Conservation (phyloP, 177 flowering plant genomes). For the Vitis hybrid region DNA sequence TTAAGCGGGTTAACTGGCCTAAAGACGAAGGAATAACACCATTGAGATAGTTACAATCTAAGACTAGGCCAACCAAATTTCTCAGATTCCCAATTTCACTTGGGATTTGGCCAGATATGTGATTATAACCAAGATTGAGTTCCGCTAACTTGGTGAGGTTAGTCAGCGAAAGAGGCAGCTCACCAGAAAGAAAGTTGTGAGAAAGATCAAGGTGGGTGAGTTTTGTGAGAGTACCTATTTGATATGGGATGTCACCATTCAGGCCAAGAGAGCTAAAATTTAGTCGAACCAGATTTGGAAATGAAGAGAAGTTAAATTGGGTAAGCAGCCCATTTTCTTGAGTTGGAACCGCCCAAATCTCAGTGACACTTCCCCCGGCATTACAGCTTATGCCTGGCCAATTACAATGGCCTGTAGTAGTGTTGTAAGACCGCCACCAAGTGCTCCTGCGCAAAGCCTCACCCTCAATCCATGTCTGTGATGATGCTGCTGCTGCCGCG, state of each 20-base stretch:
- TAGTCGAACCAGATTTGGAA: not conserved
- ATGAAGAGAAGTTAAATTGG: not conserved
- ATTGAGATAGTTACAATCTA: too few relatives aligned
- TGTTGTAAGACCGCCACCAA: too few relatives aligned
- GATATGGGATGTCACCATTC: not conserved
- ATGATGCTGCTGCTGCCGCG: too few relatives aligned
- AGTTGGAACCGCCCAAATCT: not conserved
- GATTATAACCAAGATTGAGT: too few relatives aligned
- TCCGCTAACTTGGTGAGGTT: not conserved
- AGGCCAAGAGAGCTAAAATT: not conserved
- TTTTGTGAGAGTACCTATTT: not conserved
- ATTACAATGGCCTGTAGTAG: too few relatives aligned
- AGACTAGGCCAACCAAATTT: too few relatives aligned
- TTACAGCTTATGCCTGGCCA: not conserved
- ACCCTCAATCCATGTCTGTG: too few relatives aligned
- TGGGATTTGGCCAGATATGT: too few relatives aligned
- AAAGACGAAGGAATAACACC: too few relatives aligned
- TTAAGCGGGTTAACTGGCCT: too few relatives aligned
- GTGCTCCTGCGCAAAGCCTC: too few relatives aligned
- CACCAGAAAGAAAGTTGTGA: not conserved
- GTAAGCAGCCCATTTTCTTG: not conserved
- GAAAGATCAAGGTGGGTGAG: not conserved
- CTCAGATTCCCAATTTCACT: too few relatives aligned
- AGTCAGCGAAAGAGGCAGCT: not conserved
- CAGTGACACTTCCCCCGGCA: not conserved